Conservation (phyloP, 75 land plant species). For the Gnetum montanum region DNA sequence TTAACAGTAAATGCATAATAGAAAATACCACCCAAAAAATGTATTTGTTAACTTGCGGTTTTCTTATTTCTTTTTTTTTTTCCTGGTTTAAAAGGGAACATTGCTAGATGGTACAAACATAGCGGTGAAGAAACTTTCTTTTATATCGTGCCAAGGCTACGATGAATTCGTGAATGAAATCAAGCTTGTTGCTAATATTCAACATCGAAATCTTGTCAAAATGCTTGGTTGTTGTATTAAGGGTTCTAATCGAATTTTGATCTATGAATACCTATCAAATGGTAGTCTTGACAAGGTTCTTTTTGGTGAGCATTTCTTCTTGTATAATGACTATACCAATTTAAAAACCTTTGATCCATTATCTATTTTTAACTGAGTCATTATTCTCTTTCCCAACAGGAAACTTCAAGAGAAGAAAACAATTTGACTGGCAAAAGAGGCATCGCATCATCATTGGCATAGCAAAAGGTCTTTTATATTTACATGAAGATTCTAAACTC, state of each 20-base stretch:
- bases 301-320: slow-evolving; percentile 15
- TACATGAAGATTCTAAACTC: slow-evolving; percentile 23
- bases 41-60: too few species aligned
- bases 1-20: too few species aligned
- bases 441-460: slow-evolving; percentile 21
- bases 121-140: slow-evolving; percentile 41
- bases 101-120: slow-evolving; percentile 31
- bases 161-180: slow-evolving; percentile 52
- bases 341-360: background rate
- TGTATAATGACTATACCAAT: slow-evolving; percentile 2
- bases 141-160: slow-evolving; percentile 41
- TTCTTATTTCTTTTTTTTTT: too few species aligned
- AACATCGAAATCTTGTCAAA: slow-evolving; percentile 51
- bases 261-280: slow-evolving; percentile 55
- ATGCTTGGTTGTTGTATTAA: slow-evolving; percentile 61
- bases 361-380: background rate
- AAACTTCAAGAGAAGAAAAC: background rate
- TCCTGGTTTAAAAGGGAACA: too few species aligned
- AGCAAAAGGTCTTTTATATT: slow-evolving; percentile 25
- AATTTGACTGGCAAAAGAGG: slow-evolving; percentile 17
- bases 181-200: slow-evolving; percentile 37
- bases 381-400: background rate
- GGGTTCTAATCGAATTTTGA: slow-evolving; percentile 34
- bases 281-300: slow-evolving; percentile 42
- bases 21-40: too few species aligned